Conservation (phyloP, 805 yeast species). For the Wickerhamiella sorbophila region DNA sequence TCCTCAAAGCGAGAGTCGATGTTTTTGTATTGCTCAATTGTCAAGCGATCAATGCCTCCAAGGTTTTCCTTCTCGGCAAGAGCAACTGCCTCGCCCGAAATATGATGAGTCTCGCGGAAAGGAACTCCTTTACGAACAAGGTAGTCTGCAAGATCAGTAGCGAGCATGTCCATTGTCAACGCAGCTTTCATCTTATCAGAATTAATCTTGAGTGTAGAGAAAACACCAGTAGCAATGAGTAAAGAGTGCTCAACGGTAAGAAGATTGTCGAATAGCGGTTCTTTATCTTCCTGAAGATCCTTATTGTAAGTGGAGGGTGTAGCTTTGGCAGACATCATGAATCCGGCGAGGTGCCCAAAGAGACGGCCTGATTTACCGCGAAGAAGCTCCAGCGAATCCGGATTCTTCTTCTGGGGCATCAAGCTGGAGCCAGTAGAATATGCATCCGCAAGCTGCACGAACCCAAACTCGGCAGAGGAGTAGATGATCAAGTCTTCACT, state of each 20-base stretch:
- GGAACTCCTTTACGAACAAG: conserved; percentile 97
- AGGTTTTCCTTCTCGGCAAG: conserved; percentile 65
- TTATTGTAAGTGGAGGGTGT: conserved; percentile 96
- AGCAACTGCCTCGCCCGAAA: conserved; percentile 94
- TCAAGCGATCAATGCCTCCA: conserved; percentile 74
- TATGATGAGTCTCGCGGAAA: conserved; percentile 97
- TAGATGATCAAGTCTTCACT: conserved; percentile 91
- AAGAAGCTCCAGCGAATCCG: conserved; percentile 86
- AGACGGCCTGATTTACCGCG: conserved; percentile 97
- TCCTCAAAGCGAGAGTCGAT: conserved; percentile 69
- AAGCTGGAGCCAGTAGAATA: conserved; percentile 96
- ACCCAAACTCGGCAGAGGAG: conserved; percentile 96
- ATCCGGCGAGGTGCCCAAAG: conserved; percentile 88
- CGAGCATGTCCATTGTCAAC: conserved; percentile 96
- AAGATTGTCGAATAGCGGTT: conserved; percentile 88
- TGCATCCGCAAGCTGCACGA: conserved; percentile 86
- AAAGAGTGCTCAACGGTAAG: conserved; percentile 88
- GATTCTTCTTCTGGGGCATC: conserved; percentile 99
- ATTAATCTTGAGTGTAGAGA: conserved; percentile 69
- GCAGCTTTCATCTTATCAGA: conserved; percentile 70
- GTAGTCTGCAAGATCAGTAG: conserved; percentile 96
- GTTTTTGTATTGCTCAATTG: conserved; percentile 58
- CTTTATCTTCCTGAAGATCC: conserved; percentile 98
- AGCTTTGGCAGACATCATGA: conserved; percentile 92
- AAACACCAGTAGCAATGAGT: conserved; percentile 88